Conservation (phyloP, 495 filamentous ascomycete genomes). For the Talaromyces ruber region DNA sequence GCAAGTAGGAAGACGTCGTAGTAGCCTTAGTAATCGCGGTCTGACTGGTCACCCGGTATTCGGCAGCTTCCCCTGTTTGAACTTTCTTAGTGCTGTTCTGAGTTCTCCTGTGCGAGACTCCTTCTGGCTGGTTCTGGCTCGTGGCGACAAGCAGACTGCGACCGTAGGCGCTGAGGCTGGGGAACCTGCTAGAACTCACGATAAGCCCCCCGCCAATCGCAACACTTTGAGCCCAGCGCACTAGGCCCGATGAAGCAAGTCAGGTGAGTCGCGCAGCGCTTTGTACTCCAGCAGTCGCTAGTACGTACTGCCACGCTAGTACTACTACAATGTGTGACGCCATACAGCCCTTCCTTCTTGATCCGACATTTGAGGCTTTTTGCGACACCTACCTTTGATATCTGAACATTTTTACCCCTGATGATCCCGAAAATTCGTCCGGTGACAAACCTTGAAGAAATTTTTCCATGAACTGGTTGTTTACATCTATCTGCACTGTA, state of each 20-base stretch:
- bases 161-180: not conserved
- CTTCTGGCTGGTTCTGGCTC: not conserved
- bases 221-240: not conserved
- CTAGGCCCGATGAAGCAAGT: not conserved
- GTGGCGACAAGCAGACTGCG: not conserved
- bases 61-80: not conserved
- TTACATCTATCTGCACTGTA: not conserved
- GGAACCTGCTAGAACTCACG: not conserved
- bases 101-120: not conserved
- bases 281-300: not conserved
- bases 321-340: not conserved
- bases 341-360: not conserved
- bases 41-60: not conserved
- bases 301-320: too few species aligned
- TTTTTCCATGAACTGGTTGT: not conserved
- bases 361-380: not conserved
- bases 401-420: not conserved
- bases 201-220: not conserved
- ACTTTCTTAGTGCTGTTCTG: not conserved
- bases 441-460: not conserved
- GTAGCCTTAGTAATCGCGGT: not conserved
- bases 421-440: not conserved
- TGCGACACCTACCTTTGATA: not conserved
- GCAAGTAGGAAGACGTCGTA: not conserved
- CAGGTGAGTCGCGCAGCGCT: not conserved